Evolutionary conservation across 148 eudicot genomes (phyloP).

Genomic region (Heliosperma pusillum): DNA sequence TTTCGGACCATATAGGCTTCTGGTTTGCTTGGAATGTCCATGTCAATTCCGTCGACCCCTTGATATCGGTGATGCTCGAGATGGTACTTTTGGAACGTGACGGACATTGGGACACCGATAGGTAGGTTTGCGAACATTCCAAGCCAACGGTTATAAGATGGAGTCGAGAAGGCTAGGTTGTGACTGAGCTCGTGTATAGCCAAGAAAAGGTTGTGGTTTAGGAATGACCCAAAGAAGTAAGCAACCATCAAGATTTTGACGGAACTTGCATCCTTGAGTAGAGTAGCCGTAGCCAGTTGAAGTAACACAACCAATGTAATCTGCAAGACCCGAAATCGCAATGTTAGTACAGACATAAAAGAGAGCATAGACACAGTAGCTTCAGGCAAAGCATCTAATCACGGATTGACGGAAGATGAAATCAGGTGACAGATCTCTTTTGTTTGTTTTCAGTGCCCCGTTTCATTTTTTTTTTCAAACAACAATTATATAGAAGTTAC

Average conservation of each 20-base stretch:
- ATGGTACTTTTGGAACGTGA: conserved; percentile 96
- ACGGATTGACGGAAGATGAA: background rate
- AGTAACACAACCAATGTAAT: conserved; percentile 59
- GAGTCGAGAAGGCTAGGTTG: conserved; percentile 90
- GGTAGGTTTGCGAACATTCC: conserved; percentile 96
- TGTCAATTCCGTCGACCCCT: conserved; percentile 87
- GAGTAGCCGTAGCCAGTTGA: conserved; percentile 85
- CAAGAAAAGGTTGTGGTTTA: conserved; percentile 94
- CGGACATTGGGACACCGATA: conserved; percentile 89
- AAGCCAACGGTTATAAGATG: conserved; percentile 81
- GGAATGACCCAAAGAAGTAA: conserved; percentile 85
- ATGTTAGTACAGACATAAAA: background rate
- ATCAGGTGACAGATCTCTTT: too few species aligned
- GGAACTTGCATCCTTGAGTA: conserved; percentile 49
- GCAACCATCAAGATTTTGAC: conserved; percentile 53
- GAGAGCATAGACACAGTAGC: background rate
- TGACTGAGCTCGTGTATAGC: conserved; percentile 95
- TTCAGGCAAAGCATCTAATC: background rate
- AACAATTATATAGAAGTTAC: too few species aligned
- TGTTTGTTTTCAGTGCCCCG: too few species aligned
- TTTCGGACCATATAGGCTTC: conserved; percentile 72
- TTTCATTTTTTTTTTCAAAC: too few species aligned
- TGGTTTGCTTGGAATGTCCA: conserved; percentile 77
- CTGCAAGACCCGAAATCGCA: conserved; percentile 36
- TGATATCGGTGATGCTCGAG: conserved; percentile 92